Conservation (phyloP, 331 rosid genomes). For the Ulmus americana region DNA sequence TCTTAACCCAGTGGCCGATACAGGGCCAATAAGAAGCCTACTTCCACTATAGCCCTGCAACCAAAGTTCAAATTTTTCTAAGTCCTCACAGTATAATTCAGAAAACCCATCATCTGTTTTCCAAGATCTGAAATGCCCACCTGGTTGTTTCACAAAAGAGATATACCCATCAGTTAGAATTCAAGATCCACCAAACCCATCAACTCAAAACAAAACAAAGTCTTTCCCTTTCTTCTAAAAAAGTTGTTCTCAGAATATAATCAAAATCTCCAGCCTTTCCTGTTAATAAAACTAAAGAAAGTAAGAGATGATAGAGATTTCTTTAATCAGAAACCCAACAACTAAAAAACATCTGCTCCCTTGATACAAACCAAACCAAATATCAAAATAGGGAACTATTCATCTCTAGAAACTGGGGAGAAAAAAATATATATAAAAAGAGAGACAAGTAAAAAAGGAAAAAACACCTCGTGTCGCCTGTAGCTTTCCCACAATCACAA, state of each 20-base stretch:
- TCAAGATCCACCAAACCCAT: conserved; percentile 26
- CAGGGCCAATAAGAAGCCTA: background rate
- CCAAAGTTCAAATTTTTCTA: conserved; percentile 4
- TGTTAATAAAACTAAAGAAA: too few relatives aligned
- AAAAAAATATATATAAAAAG: background rate
- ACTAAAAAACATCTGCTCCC: background rate
- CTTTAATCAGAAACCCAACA: background rate
- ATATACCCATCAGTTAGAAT: conserved; percentile 1
- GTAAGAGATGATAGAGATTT: background rate
- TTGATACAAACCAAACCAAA: background rate
- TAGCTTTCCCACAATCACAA: conserved; percentile 12
- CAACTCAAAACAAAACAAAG: conserved; percentile 2
- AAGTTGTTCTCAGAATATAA: background rate
- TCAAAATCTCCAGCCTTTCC: background rate
- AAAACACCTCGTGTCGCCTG: conserved; percentile 14
- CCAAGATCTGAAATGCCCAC: conserved; percentile 18
- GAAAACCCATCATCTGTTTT: background rate
- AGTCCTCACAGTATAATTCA: background rate
- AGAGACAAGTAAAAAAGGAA: background rate
- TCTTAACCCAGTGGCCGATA: background rate
- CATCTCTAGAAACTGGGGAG: background rate
- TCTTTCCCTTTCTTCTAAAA: conserved; percentile 2
- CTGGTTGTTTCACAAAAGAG: background rate
- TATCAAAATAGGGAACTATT: background rate
- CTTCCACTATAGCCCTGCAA: background rate